Evolutionary conservation across 2,329 filamentous ascomycete species (phyloP).

Genomic region (Pseudogymnoascus sp.): DNA sequence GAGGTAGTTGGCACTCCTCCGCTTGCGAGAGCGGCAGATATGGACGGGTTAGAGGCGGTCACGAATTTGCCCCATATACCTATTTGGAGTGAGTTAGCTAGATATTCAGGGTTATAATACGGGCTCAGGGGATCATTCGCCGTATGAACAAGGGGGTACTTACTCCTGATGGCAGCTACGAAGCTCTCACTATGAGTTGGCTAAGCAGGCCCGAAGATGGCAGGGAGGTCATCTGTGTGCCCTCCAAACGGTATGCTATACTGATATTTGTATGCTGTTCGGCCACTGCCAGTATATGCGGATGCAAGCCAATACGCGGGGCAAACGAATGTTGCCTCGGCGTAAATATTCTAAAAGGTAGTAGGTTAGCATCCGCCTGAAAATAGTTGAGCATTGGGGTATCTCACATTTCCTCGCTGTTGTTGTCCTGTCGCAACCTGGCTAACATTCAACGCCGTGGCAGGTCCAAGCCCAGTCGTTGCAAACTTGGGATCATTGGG

Average conservation of each 20-base stretch:
- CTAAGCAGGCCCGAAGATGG: conserved; percentile 23
- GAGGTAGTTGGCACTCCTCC: conserved; percentile 10
- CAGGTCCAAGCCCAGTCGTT: conserved; percentile 27
- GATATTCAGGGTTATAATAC: background rate
- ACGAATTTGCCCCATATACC: conserved; percentile 17
- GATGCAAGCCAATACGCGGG: conserved; percentile 44
- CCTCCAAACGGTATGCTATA: conserved; percentile 32
- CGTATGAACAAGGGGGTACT: background rate
- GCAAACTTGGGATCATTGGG: conserved; percentile 23
- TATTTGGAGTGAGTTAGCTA: background rate
- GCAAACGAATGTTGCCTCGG: conserved; percentile 45
- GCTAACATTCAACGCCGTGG: conserved; percentile 36
- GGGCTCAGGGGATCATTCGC: background rate
- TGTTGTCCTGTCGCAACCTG: conserved; percentile 39
- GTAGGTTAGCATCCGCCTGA: background rate
- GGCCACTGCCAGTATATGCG: conserved; percentile 32
- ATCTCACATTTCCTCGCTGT: conserved; percentile 34
- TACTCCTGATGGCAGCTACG: conserved; percentile 13
- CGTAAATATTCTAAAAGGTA: conserved; percentile 35
- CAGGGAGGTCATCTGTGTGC: conserved; percentile 29
- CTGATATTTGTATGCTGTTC: conserved; percentile 36
- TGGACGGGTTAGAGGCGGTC: conserved; percentile 11
- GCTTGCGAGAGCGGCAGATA: conserved; percentile 12
- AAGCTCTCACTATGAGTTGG: conserved; percentile 10
- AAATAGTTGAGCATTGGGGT: background rate